phyloP scores from a whole-genome alignment of 2,329 filamentous ascomycete genomes.

The Colletotrichum phormii region DNA sequence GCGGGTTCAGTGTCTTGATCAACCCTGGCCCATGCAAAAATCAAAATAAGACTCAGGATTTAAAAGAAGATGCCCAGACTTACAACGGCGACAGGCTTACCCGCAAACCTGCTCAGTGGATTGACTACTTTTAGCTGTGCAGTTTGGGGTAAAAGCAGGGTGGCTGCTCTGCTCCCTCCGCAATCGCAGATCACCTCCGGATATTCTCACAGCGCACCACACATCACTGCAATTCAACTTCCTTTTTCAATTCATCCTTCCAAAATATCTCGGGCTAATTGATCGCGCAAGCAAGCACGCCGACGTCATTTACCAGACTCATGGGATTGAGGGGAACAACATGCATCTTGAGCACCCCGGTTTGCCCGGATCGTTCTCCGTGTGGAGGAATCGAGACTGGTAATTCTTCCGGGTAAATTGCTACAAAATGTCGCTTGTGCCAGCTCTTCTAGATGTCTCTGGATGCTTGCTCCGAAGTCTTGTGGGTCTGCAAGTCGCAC shows the following conservation, averaged over 20 bases:
- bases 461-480: background rate
- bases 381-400: constrained; percentile 21
- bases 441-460: background rate
- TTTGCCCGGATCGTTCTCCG: constrained; percentile 14
- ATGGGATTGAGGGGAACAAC: background rate
- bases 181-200: background rate
- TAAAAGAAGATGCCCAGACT: background rate
- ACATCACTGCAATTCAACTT: background rate
- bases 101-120: background rate
- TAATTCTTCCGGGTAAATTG: constrained; percentile 26
- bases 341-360: background rate
- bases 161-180: background rate
- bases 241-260: background rate
- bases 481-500: background rate
- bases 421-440: constrained; percentile 8
- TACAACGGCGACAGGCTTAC: background rate
- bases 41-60: background rate
- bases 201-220: background rate
- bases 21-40: background rate
- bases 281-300: background rate
- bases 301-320: constrained; percentile 11
- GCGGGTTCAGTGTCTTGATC: no score
- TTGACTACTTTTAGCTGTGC: background rate
- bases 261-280: constrained; percentile 15
- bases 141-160: background rate